Base-by-base conservation (phyloP, 2,329 filamentous ascomycete genomes). In the Nectriaceae sp. region DNA sequence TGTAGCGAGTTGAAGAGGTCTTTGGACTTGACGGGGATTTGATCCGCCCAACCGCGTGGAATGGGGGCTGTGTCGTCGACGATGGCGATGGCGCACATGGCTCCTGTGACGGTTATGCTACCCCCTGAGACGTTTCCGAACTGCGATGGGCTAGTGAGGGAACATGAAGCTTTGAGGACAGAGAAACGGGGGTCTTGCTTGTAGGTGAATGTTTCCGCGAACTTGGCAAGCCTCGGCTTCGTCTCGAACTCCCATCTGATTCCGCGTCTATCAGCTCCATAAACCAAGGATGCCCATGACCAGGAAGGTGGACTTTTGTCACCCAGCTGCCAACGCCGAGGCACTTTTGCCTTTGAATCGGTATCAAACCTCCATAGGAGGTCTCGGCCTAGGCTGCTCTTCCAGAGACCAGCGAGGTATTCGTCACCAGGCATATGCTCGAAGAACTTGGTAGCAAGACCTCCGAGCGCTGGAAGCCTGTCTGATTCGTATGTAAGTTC, bases 261-360 rank as follows among this genome's bases (percentile, higher is more conserved):
- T 5, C 37, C 37, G 8, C 4, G 18, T 5, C 8, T 10, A 8
- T 18, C 19, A 13, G 6, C 19, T 11, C 37, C 37, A 21, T 39
- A 21, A 13, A n/a, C 37, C 11, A 39, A 18, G 37, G 37, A 39
- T n/a, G 37, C 37, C 37, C 37, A 39, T n/a, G 37, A 39, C 37
- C 37, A 39, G 6, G 37, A 39, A 11, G 37, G 37, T 4, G 37
- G 37, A 39, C 13, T 21, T 10, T 20, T 39, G 16, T 11, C n/a
- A 10, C 37, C 37, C 37, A 39, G 16, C 5, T 20, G 10, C 16
- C 37, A 4, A 8, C 37, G 16, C 10, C 37, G 37, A 21, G 37
- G 18, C 15, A 8, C 8, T 15, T 31, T 31, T 21, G 18, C 8
- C n/a, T 20, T 21, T 39, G 16, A 11, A 8, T 21, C 37, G 8